These are phyloP conservation scores for Takashimella koratensis DNA, from an alignment of 1,284 basidiomycete genomes.

Conservation along the genomic window DNA sequence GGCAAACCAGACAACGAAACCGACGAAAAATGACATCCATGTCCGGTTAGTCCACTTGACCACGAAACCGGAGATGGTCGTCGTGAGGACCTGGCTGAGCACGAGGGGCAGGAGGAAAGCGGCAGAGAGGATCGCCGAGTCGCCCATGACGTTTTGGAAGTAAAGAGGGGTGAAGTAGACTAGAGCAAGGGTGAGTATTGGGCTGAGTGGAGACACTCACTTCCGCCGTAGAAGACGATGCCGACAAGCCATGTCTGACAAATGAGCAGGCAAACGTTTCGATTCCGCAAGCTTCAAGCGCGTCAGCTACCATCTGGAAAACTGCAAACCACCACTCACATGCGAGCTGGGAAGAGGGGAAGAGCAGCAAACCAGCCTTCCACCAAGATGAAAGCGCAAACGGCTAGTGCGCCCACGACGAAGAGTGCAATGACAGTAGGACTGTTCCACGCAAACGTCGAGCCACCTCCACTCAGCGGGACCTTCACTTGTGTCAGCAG, in stretches of 20 bases:
- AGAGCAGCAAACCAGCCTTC: slow-evolving; percentile 16
- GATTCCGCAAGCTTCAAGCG: slow-evolving; percentile 12
- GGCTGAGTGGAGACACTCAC: slow-evolving; percentile 7
- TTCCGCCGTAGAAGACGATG: slow-evolving; percentile 28
- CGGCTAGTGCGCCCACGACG: slow-evolving; percentile 12
- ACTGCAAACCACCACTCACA: slow-evolving; percentile 7
- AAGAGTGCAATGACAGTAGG: slow-evolving; percentile 23
- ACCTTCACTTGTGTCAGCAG: too few species aligned
- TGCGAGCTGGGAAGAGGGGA: slow-evolving; percentile 19
- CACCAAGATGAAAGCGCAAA: slow-evolving; percentile 18
- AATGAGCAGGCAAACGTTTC: slow-evolving; percentile 29
- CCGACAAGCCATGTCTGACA: slow-evolving; percentile 29
- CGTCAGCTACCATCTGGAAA: background rate
- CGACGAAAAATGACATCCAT: slow-evolving; percentile 19
- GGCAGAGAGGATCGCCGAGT: slow-evolving; percentile 20
- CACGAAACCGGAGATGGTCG: slow-evolving; percentile 24
- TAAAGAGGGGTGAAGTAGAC: slow-evolving; percentile 29
- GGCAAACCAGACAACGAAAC: slow-evolving; percentile 25
- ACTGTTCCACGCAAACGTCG: slow-evolving; percentile 21
- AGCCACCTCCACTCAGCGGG: slow-evolving; percentile 27
- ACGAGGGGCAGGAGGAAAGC: slow-evolving; percentile 33
- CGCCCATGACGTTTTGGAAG: slow-evolving; percentile 27
- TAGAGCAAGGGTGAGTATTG: background rate
- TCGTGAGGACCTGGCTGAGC: slow-evolving; percentile 26
- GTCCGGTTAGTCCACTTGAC: slow-evolving; percentile 26